Evolutionary conservation across 2,329 filamentous ascomycete species (phyloP).

Genomic region (Aschersonia sp.): DNA sequence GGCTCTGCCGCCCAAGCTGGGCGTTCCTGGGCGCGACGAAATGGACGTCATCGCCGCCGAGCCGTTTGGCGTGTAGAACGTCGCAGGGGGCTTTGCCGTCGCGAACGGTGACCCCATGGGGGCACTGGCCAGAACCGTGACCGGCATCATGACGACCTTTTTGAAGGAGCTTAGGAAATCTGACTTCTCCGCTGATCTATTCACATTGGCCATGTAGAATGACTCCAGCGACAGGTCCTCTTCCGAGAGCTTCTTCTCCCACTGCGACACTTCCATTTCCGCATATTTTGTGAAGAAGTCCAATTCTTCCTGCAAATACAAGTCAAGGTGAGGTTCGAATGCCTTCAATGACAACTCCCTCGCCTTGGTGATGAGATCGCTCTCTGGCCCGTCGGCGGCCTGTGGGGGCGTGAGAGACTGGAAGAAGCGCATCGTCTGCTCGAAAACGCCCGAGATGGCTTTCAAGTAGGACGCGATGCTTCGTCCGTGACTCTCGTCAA

Average conservation of each 20-base stretch:
- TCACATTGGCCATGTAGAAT: slow-evolving; percentile 92
- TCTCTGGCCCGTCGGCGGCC: slow-evolving; percentile 27
- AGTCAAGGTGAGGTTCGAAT: slow-evolving; percentile 86
- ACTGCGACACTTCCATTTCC: slow-evolving; percentile 62
- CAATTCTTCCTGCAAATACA: slow-evolving; percentile 85
- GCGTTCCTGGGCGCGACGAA: slow-evolving; percentile 35
- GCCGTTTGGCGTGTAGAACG: slow-evolving; percentile 8
- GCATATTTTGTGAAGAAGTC: slow-evolving; percentile 69
- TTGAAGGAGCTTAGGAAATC: slow-evolving; percentile 95
- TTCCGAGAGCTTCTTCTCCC: slow-evolving; percentile 85
- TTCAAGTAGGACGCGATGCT: slow-evolving; percentile 68
- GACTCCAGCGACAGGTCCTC: slow-evolving; percentile 84
- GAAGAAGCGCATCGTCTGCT: slow-evolving; percentile 68
- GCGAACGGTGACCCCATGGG: slow-evolving; percentile 44
- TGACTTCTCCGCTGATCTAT: slow-evolving; percentile 85
- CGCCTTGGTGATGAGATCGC: slow-evolving; percentile 48
- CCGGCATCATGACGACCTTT: slow-evolving; percentile 98
- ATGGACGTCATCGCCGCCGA: slow-evolving; percentile 16
- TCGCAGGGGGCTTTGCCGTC: slow-evolving; percentile 19
- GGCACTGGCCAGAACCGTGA: slow-evolving; percentile 70
- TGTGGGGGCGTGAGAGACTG: slow-evolving; percentile 52
- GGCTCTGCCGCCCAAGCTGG: slow-evolving; percentile 24
- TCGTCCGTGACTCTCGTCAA: slow-evolving; percentile 73
- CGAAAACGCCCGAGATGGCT: slow-evolving; percentile 75
- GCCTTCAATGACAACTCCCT: slow-evolving; percentile 54